Base-by-base conservation (phyloP, 2,329 filamentous ascomycete genomes). In the Penicillium aurantiogriseum region DNA sequence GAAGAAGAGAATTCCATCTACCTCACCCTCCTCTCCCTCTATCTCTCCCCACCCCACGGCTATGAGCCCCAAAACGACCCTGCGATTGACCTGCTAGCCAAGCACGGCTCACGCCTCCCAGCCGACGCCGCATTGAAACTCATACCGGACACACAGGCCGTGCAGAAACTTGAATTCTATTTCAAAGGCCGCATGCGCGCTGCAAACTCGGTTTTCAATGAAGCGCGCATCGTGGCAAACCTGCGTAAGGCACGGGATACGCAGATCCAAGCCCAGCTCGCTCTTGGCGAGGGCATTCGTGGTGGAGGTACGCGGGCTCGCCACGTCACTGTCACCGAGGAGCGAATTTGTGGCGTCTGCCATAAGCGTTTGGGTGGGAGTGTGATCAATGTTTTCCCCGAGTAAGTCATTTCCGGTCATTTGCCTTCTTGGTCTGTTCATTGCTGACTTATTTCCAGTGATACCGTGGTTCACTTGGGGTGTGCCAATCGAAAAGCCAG, bases 341-440 rank as follows among this genome's bases (percentile, higher is more conserved):
- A 97, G 70, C 82, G 91, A 51, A 88, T 96, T 54, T 99, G 94
- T 72, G 88, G 89, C 13, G 90, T 96, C 17, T 99, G 94, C 72
- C 89, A 96, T 74, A 97, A 97, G 80, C 82, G 94, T 63, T 84
- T 99, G 63, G 93, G 92, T 1, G 89, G 91, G 1, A 96, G 90
- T 73, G 94, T 96, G 19, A 89, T 97, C 58, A 88, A 92, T 40
- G 92, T 97, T 13, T 83, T 94, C 75, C 91, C 92, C 7, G 90
- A 96, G 77, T 91, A 87, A 71, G 83, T 81, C 25, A 19, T 50
- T 52, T 42, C 39, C 17, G 25, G 19, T 31, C 29, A 11, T 25
- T 27, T 23, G 9, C 23, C 29, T 38, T 47, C 19, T 47, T 25
- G 35, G 7, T 35, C 10, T 44, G 23, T 27, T 17, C 17, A 36